Evolutionary conservation across 2,329 filamentous ascomycete species (phyloP).

Genomic region (Aspergillus oerlinghausenensis): DNA sequence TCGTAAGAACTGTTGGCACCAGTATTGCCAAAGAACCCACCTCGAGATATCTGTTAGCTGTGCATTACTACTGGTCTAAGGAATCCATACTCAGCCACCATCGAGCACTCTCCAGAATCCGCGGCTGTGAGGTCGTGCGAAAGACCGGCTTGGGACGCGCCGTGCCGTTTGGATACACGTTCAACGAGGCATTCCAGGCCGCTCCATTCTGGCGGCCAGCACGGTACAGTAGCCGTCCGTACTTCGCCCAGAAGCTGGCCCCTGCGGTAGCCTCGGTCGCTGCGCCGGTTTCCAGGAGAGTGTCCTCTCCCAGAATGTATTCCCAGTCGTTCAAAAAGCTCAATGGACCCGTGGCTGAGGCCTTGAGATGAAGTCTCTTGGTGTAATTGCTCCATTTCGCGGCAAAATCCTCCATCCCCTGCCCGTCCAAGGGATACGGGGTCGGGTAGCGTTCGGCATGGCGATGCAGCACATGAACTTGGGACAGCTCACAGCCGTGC

Average conservation of each 20-base stretch:
- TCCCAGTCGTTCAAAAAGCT: constrained; percentile 51
- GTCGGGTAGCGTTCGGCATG: constrained; percentile 53
- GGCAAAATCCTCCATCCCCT: constrained; percentile 47
- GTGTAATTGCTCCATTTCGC: constrained; percentile 47
- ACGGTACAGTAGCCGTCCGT: constrained; percentile 52
- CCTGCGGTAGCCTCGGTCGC: constrained; percentile 48
- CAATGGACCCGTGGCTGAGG: constrained; percentile 45
- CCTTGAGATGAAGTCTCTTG: constrained; percentile 25
- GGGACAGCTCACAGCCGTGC: constrained; percentile 52
- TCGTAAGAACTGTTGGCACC: constrained; percentile 25
- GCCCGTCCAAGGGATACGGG: constrained; percentile 44
- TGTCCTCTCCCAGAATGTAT: constrained; percentile 43
- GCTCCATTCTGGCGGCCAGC: constrained; percentile 43
- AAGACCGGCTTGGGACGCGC: constrained; percentile 47
- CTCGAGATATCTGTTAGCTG: constrained; percentile 21
- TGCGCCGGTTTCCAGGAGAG: constrained; percentile 49
- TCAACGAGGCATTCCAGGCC: constrained; percentile 43
- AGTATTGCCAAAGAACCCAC: constrained; percentile 27
- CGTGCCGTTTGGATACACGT: constrained; percentile 43
- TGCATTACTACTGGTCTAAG: constrained; percentile 33
- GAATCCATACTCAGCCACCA: constrained; percentile 45
- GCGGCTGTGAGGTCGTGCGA: constrained; percentile 51
- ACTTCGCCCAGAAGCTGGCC: constrained; percentile 51
- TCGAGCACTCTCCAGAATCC: constrained; percentile 49
- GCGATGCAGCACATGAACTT: constrained; percentile 51